Base-by-base conservation (phyloP, 2,329 filamentous ascomycete genomes). In the Aspergillus fischeri region DNA sequence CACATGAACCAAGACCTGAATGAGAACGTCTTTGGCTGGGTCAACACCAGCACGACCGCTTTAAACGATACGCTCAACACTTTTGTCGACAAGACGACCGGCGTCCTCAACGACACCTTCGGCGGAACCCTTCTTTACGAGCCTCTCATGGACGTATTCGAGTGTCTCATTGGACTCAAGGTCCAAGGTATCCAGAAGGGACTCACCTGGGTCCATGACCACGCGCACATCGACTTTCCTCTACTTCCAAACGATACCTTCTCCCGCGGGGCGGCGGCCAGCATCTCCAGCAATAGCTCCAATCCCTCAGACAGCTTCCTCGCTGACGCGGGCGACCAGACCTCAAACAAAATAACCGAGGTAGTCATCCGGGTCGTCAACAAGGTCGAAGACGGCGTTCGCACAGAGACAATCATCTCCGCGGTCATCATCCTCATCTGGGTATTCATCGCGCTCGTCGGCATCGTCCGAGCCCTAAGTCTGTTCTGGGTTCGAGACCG, bases 201-300 rank as follows among this genome's bases (percentile, higher is more conserved):
- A 11, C 81, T 97, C n/a, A 96, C 90, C 0, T 99, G 93, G 93
- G 89, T 96, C 10, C 85, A 90, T 67, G 88, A 97, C 64, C 80
- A 97, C 70, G 91, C 94, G 3, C 84, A 94, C 60, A 83, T 99
- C 65, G 79, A 85, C 58, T 88, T 99, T 65, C 94, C 94, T 0
- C 75, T 84, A 53, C 86, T 97, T 59, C 80, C 85, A 27, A 88
- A 90, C 66, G 83, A 96, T 70, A 90, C 89, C 1, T 96, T 97
- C 76, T 93, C 90, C 57, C 78, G 87, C 53, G 92, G 92, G 45
- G 90, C 92, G 55, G 78, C 85, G 32, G 80, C 78, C 27, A 80
- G 81, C 65, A 73, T 84, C 49, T 24, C 44, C 44, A 73, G 77
- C 57, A 72, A 75, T 53, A 74, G 75, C 54, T 72, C 82, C 41